phyloP scores from a whole-genome alignment of 2,329 filamentous ascomycete genomes.

The Diplocarpon mali region DNA sequence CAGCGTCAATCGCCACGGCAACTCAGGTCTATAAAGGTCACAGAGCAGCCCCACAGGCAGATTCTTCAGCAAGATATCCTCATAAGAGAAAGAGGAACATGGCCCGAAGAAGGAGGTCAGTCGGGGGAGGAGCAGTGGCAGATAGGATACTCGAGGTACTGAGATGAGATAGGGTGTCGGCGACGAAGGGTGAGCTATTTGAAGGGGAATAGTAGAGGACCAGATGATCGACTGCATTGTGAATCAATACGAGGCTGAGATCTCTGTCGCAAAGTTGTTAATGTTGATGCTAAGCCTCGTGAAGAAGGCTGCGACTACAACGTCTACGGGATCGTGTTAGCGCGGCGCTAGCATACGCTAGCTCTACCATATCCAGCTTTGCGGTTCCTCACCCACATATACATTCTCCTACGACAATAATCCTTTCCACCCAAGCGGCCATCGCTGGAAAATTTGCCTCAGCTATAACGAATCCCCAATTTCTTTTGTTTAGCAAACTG shows the following conservation, averaged over 20 bases:
- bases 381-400: too few relatives aligned
- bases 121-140: constrained; percentile 52
- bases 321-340: too few relatives aligned
- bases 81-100: constrained; percentile 47
- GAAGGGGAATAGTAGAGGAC: constrained; percentile 26
- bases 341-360: too few relatives aligned
- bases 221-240: constrained; percentile 26
- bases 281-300: neutral
- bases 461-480: too few relatives aligned
- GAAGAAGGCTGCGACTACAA: neutral
- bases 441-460: too few relatives aligned
- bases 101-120: constrained; percentile 55
- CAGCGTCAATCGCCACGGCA: constrained; percentile 54
- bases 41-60: constrained; percentile 59
- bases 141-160: constrained; percentile 55
- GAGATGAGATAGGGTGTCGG: constrained; percentile 36
- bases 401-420: too few relatives aligned
- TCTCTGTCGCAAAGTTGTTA: neutral
- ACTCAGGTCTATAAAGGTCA: constrained; percentile 44
- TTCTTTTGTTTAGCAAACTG: too few relatives aligned
- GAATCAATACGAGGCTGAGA: neutral
- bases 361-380: too few relatives aligned
- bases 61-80: constrained; percentile 59
- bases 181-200: constrained; percentile 25
- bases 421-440: too few relatives aligned